These are phyloP conservation scores for Emericellopsis atlantica DNA, from an alignment of 2,329 filamentous ascomycete genomes.

Conservation along the genomic window DNA sequence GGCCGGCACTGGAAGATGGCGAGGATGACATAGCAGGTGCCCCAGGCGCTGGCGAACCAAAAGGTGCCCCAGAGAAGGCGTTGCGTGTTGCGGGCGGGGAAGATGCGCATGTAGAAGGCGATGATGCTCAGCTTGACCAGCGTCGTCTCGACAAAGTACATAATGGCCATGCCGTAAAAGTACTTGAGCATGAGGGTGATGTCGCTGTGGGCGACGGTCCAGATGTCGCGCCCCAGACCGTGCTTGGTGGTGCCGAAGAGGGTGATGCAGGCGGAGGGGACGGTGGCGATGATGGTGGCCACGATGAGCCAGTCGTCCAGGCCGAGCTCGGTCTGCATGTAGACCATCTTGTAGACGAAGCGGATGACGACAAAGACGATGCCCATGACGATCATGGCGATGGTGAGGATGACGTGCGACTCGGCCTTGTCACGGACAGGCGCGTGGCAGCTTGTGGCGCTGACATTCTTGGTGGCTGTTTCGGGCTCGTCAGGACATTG, in stretches of 20 bases:
- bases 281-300: conserved; percentile 3
- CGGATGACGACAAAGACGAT: conserved; percentile 27
- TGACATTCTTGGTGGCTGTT: conserved; percentile 4
- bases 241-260: conserved; percentile 17
- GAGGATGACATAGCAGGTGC: conserved; percentile 26
- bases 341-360: conserved; percentile 19
- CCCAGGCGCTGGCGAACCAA: conserved; percentile 22
- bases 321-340: conserved; percentile 3
- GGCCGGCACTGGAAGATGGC: conserved; percentile 38
- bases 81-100: conserved; percentile 25
- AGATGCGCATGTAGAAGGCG: conserved; percentile 43
- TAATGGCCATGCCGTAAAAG: conserved; percentile 27
- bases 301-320: conserved; percentile 8
- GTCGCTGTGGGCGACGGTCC: conserved; percentile 26
- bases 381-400: conserved; percentile 19
- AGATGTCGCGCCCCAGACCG: conserved; percentile 37
- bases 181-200: conserved; percentile 29
- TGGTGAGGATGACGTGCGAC: conserved; percentile 18
- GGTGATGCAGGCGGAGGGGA: conserved; percentile 14
- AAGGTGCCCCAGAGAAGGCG: conserved; percentile 28
- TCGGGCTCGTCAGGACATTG: not conserved
- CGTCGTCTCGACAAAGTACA: conserved; percentile 33
- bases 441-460: conserved; percentile 13
- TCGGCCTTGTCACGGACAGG: conserved; percentile 16
- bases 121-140: conserved; percentile 38